Percentiles rank a stretch among this genome's conserved stretches.
Conservation (phyloP, 495 filamentous ascomycete species). For the Neurospora tetraspora region DNA sequence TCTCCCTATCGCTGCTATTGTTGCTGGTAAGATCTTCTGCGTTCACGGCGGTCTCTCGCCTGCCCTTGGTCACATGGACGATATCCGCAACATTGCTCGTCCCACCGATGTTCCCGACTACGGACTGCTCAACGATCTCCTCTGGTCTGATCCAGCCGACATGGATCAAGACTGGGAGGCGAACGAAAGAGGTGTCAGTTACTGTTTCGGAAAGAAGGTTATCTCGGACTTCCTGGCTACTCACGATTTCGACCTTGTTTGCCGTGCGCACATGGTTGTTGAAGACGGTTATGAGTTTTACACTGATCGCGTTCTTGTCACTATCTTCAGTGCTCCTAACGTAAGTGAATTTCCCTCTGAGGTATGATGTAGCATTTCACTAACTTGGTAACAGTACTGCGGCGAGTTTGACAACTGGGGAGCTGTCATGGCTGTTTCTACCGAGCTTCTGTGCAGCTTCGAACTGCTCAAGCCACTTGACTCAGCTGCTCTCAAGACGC, state of each 20-base stretch:
- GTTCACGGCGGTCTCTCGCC: slow-evolving; percentile 95
- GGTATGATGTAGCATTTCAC: neutral
- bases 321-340: slow-evolving; percentile 95
- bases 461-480: slow-evolving; percentile 94
- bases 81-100: slow-evolving; percentile 89
- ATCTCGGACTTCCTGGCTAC: slow-evolving; percentile 92
- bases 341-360: slow-evolving; percentile 43
- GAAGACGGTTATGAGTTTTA: slow-evolving; percentile 99
- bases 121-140: slow-evolving; percentile 86
- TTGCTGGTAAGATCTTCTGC: slow-evolving; percentile 98
- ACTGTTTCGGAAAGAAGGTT: slow-evolving; percentile 97
- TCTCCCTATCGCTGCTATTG: slow-evolving; percentile 90
- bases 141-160: slow-evolving; percentile 97
- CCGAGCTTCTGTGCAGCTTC: slow-evolving; percentile 91
- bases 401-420: slow-evolving; percentile 99
- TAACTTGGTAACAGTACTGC: slow-evolving; percentile 59
- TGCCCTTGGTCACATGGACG: slow-evolving; percentile 90
- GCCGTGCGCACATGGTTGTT: slow-evolving; percentile 97
- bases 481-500: slow-evolving; percentile 92
- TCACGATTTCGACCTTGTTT: slow-evolving; percentile 96
- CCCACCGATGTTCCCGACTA: slow-evolving; percentile 98
- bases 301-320: slow-evolving; percentile 88
- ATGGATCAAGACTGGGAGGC: slow-evolving; percentile 98
- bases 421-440: slow-evolving; percentile 94
- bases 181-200: slow-evolving; percentile 94